These are phyloP conservation scores for Podila epigama DNA, from an alignment of 192 early-diverging fungal species.

Conservation along the genomic window DNA sequence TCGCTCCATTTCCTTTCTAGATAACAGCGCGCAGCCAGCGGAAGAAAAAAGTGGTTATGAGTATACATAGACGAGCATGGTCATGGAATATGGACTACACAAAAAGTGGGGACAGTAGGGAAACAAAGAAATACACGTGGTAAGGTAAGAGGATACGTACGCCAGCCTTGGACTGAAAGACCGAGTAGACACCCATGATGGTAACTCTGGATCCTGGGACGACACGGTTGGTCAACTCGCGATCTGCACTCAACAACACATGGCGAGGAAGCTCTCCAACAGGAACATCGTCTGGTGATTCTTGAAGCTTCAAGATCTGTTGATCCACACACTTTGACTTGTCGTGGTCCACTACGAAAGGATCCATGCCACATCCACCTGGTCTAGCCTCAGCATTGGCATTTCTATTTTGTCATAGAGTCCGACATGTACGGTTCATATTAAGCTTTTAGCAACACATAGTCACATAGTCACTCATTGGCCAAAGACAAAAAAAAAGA, in stretches of 20 bases:
- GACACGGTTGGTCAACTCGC: constrained; percentile 86
- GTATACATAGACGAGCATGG: no score
- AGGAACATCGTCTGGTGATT: constrained; percentile 95
- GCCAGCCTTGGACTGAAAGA: constrained; percentile 78
- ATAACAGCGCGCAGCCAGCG: no score
- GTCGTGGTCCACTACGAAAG: constrained; percentile 94
- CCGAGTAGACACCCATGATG: constrained; percentile 95
- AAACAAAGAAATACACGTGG: not conserved
- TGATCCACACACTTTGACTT: constrained; percentile 96
- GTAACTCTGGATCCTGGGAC: constrained; percentile 93
- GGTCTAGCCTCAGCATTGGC: constrained; percentile 49
- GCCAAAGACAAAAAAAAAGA: no score
- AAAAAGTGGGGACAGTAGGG: not conserved
- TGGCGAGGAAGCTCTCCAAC: constrained; percentile 98
- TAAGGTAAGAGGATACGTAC: constrained; percentile 37
- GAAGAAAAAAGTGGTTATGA: no score
- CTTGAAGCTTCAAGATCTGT: constrained; percentile 97
- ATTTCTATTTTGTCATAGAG: constrained; percentile 7
- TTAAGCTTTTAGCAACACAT: no score
- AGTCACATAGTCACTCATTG: no score
- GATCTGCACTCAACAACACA: constrained; percentile 89
- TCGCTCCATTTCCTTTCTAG: constrained; percentile 77
- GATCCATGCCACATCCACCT: constrained; percentile 83
- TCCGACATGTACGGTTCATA: not conserved
- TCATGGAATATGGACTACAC: not conserved